Percentiles rank a stretch among this genome's conserved stretches.
Conservation (phyloP, 441 rosid genomes). For the Codiaeum variegatum region DNA sequence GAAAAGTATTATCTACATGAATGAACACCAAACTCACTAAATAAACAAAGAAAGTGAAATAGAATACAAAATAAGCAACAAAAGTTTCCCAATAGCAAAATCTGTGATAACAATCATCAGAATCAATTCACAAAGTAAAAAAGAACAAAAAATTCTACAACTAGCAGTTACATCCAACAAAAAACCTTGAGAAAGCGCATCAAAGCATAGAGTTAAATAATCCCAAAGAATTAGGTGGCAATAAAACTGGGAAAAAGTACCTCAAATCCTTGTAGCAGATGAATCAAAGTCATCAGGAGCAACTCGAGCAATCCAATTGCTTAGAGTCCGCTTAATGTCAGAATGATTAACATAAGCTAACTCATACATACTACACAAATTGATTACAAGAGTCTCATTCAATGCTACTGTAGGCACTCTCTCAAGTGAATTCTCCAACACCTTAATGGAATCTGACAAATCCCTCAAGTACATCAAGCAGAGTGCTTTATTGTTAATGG, state of each 20-base stretch:
- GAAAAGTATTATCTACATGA: not conserved
- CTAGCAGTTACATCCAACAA: not conserved
- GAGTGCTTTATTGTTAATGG: slow-evolving; percentile 72
- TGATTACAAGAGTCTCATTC: slow-evolving; percentile 82
- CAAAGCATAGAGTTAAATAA: not conserved
- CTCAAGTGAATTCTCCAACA: slow-evolving; percentile 77
- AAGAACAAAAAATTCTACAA: not conserved
- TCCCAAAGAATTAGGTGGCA: not conserved
- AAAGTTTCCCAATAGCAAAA: not conserved
- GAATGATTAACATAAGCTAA: slow-evolving; percentile 83
- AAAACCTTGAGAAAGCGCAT: slow-evolving; percentile 3
- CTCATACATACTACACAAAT: slow-evolving; percentile 72
- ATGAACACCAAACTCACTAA: not conserved
- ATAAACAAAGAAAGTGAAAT: not conserved
- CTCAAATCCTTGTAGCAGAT: slow-evolving; percentile 71
- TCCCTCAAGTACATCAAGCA: slow-evolving; percentile 94
- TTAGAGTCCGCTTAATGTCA: slow-evolving; percentile 69
- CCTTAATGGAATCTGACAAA: slow-evolving; percentile 62
- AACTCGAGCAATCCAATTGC: slow-evolving; percentile 78
- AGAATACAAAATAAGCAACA: not conserved
- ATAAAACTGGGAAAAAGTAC: slow-evolving; percentile 12
- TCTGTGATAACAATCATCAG: not conserved
- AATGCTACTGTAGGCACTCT: slow-evolving; percentile 77
- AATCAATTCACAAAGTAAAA: slow-evolving; percentile 1
- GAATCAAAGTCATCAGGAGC: slow-evolving; percentile 95